Evolutionary conservation across 306 rosid genomes (phyloP).

Genomic region (Gastrolobium villosum): DNA sequence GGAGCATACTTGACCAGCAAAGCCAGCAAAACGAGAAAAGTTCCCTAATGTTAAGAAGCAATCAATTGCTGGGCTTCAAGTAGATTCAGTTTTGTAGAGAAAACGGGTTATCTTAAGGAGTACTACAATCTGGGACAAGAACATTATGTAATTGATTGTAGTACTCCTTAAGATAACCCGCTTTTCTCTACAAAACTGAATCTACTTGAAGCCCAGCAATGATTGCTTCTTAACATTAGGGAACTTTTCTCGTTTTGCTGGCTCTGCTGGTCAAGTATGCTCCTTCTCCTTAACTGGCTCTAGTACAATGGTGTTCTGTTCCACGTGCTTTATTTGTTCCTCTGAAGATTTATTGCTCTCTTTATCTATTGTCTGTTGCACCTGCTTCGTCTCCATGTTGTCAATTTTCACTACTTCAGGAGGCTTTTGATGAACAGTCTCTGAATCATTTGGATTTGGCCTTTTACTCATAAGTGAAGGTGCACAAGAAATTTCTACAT

Average conservation of each 20-base stretch:
- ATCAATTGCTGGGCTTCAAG: no score
- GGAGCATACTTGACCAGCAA: no score
- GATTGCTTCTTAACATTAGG: slow-evolving; percentile 50
- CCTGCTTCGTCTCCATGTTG: slow-evolving; percentile 29
- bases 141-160: no score
- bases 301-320: background rate
- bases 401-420: slow-evolving; percentile 44
- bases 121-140: no score
- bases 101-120: no score
- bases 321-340: slow-evolving; percentile 34
- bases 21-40: no score
- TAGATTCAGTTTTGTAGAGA: no score
- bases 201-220: slow-evolving; percentile 74
- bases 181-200: slow-evolving; percentile 70
- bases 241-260: slow-evolving; percentile 44
- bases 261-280: slow-evolving; percentile 34
- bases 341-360: slow-evolving; percentile 13
- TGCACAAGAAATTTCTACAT: slow-evolving; percentile 15
- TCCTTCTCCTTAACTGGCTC: background rate
- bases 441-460: background rate
- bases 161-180: slow-evolving; percentile 66
- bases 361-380: no score
- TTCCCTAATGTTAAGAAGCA: no score
- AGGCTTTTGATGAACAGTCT: slow-evolving; percentile 31
- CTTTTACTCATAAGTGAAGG: slow-evolving; percentile 4